A percentile compares a stretch with the other conserved stretches of the same genome.
Evolutionary conservation across 768 basidiomycete genomes (phyloP).

Genomic region (Lentinus tigrinus): DNA sequence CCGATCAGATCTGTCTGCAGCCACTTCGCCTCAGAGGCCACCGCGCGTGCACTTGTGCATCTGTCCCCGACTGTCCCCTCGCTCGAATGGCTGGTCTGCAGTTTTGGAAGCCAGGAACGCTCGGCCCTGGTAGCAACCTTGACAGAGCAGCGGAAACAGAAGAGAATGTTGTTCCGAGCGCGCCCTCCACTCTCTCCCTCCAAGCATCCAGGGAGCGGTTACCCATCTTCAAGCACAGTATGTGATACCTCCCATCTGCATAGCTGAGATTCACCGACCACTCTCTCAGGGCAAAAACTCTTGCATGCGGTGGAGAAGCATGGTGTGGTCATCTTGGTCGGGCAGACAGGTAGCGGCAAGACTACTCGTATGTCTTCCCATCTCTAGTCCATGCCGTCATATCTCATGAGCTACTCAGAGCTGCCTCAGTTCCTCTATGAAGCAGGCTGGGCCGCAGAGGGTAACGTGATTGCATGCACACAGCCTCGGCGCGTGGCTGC

Average conservation of each 20-base stretch:
- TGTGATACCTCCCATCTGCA: constrained; percentile 20
- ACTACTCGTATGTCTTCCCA: constrained; percentile 78
- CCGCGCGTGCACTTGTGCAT: too few relatives aligned
- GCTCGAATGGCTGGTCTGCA: constrained; percentile 49
- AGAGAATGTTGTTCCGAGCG: constrained; percentile 67
- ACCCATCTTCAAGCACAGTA: constrained; percentile 90
- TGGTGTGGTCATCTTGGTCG: constrained; percentile 85
- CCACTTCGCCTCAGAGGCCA: too few relatives aligned
- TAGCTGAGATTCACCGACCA: neutral
- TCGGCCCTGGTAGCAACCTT: constrained; percentile 80
- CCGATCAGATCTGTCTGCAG: neutral
- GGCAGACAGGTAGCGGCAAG: constrained; percentile 96
- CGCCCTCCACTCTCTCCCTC: constrained; percentile 59
- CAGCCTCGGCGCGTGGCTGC: constrained; percentile 93
- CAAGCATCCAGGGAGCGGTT: constrained; percentile 77
- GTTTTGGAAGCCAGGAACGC: constrained; percentile 91
- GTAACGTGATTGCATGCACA: constrained; percentile 87
- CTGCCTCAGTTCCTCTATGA: constrained; percentile 94
- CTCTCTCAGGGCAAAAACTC: constrained; percentile 64
- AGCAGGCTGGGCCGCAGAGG: constrained; percentile 86
- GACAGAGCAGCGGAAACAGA: constrained; percentile 82
- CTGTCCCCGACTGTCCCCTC: neutral
- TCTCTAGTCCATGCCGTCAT: neutral
- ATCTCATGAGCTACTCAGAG: constrained; percentile 47
- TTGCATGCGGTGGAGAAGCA: constrained; percentile 82